Base-by-base conservation (phyloP, 345 rosid genomes). In the Melaleuca quinquenervia region DNA sequence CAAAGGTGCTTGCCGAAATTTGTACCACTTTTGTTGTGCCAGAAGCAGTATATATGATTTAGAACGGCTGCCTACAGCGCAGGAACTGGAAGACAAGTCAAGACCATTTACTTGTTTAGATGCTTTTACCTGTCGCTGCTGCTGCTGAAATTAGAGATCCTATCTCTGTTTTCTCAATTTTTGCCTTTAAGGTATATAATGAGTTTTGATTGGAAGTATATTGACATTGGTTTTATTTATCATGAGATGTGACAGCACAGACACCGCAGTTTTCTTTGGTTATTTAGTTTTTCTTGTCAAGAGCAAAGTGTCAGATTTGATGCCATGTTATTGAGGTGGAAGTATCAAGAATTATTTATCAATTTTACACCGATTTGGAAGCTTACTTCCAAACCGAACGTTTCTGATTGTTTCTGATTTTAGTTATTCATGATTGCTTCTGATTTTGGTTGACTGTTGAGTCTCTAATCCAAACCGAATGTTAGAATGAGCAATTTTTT, bases 91-190 rank as follows among this genome's bases (percentile, higher is more conserved):
- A 89, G 95, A 93, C 49, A 96, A 85, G 89, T 91, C 91, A 41
- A 91, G 93, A 88, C 98, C 99, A 26, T 97, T 92, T 82, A 92
- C 96, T 3, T 97, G 95, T 92, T 70, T 88, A 36, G 98, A 95
- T 89, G 90, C 93, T 90, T 85, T 95, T 86, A 92, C 91, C 82
- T 94, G 98, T 84, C 96, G 96, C 18, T 98, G 99, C 89, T 98
- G 98, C 91, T 96, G 91, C 92, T 83, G 60, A 83, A 29, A 82
- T 29, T 27, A 15, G 84, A 45, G 78, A 70, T 70, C 48, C 36
- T 18, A 3, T 58, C 18, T 12, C 15, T 56, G 29, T 26, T 58
- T 58, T 58, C 70, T 58, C 70, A n/a, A n/a, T 58, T 58, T n/a
- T 58, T 58, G 18, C 36, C 70, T 32, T 58, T 58, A 6, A 58